phyloP scores from a whole-genome alignment of 495 filamentous ascomycete species.

The Talaromyces proteolyticus region DNA sequence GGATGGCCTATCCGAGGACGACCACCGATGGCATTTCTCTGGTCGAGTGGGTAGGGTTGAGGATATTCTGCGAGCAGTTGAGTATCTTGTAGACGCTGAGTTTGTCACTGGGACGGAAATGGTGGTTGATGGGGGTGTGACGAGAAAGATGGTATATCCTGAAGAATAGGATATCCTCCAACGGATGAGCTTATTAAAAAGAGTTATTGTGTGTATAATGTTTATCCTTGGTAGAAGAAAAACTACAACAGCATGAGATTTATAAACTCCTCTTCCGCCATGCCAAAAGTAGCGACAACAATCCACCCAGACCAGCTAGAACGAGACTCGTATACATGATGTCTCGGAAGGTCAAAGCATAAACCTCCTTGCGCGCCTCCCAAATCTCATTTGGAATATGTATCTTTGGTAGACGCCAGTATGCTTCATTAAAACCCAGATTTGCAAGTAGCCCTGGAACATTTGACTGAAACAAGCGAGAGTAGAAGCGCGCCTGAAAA shows the following conservation, averaged over 20 bases:
- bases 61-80: constrained; percentile 7
- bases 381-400: not conserved
- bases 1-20: not conserved
- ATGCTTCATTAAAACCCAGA: not conserved
- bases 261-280: not conserved
- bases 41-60: constrained; percentile 3
- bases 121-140: constrained; percentile 28
- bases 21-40: constrained; percentile 5
- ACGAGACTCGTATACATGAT: constrained; percentile 1
- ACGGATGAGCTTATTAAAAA: no score
- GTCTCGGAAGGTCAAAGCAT: not conserved
- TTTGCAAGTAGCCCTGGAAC: not conserved
- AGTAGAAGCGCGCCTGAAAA: not conserved
- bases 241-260: not conserved
- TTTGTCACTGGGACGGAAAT: constrained; percentile 62
- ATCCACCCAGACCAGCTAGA: constrained; percentile 3
- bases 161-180: constrained; percentile 1
- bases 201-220: no score
- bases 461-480: not conserved
- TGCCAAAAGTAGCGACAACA: not conserved
- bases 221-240: no score
- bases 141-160: constrained; percentile 7
- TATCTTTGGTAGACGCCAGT: not conserved
- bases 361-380: not conserved
- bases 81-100: constrained; percentile 61